These are phyloP conservation scores for Codiaeum variegatum DNA, from an alignment of 441 rosid species.

Conservation along the genomic window DNA sequence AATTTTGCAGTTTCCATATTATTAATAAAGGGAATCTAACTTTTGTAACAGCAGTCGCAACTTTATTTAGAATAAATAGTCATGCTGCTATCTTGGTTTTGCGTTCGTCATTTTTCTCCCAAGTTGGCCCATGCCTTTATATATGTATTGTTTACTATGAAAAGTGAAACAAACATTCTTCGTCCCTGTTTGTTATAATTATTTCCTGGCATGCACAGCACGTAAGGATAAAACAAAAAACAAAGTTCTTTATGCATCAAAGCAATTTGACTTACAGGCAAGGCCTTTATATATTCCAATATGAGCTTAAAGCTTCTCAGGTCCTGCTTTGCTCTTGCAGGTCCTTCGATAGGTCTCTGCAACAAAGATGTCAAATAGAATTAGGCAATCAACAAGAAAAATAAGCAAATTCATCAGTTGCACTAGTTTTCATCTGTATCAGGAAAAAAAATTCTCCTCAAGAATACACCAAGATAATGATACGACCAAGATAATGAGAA, in stretches of 20 bases:
- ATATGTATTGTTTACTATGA: neutral
- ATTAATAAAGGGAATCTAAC: neutral
- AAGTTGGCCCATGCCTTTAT: neutral
- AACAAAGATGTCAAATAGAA: conserved; percentile 21
- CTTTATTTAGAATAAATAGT: neutral
- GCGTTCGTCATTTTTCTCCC: neutral
- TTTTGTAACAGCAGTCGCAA: neutral
- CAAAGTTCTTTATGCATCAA: neutral
- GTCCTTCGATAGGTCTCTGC: conserved; percentile 75
- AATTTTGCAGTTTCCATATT: neutral
- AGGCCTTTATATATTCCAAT: conserved; percentile 83
- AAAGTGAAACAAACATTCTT: neutral
- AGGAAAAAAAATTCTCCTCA: neutral
- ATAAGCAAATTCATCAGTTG: neutral
- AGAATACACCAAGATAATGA: neutral
- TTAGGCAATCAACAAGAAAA: conserved; percentile 5
- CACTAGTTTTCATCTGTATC: neutral
- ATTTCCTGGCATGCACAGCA: neutral
- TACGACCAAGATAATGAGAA: neutral
- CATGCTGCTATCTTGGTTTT: neutral
- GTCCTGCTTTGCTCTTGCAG: conserved; percentile 61
- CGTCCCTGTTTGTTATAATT: neutral
- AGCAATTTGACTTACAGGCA: conserved; percentile 59
- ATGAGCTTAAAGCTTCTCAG: conserved; percentile 82
- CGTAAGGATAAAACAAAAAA: neutral